phyloP scores from a whole-genome alignment of 2,329 filamentous ascomycete genomes.

The Pestalotiopsis sp. region DNA sequence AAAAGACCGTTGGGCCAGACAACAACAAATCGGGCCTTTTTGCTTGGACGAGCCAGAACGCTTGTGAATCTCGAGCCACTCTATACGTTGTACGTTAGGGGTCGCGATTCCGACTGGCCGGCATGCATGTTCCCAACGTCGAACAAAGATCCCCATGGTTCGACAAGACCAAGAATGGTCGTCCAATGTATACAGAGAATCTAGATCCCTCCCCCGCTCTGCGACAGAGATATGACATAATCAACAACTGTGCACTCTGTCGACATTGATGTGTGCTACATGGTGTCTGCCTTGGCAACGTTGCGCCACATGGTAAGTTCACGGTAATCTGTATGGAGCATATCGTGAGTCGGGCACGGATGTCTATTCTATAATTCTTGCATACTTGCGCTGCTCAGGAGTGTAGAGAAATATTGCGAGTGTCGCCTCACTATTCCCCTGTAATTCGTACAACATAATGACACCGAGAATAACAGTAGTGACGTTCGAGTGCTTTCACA shows the following conservation, averaged over 20 bases:
- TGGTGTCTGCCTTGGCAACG: background rate
- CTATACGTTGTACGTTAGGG: background rate
- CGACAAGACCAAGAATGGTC: background rate
- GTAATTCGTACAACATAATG: background rate
- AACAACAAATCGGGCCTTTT: background rate
- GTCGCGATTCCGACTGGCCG: background rate
- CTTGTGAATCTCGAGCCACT: background rate
- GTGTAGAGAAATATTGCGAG: background rate
- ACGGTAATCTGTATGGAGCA: too few species aligned
- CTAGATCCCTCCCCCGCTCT: background rate
- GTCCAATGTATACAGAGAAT: background rate
- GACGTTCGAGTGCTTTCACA: background rate
- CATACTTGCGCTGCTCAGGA: background rate
- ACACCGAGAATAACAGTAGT: background rate
- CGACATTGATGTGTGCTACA: background rate
- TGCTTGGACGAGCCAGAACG: background rate
- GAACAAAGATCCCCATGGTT: background rate
- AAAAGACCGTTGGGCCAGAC: background rate
- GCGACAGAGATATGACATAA: background rate
- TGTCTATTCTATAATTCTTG: background rate
- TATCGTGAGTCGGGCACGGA: too few species aligned
- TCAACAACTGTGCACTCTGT: background rate
- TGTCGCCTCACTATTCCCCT: background rate
- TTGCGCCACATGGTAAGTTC: background rate
- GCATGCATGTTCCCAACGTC: background rate